Evolutionary conservation across 1,284 basidiomycete species (phyloP).

Genomic region (Ceratobasidium sp.): DNA sequence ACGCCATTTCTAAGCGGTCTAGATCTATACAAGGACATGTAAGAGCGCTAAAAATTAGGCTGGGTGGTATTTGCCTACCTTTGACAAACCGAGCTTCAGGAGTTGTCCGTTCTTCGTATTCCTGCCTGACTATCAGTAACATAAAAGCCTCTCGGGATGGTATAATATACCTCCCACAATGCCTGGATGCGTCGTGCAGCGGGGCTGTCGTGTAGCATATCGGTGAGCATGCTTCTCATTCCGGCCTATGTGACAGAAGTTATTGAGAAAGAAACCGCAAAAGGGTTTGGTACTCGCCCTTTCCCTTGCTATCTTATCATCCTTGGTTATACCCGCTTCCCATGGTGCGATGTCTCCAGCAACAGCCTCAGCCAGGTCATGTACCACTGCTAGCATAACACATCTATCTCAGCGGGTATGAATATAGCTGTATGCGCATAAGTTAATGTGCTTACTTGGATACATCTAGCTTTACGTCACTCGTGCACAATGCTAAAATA

Average conservation of each 20-base stretch:
- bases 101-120: slow-evolving; percentile 89
- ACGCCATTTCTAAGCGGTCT: slow-evolving; percentile 93
- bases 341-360: slow-evolving; percentile 95
- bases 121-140: slow-evolving; percentile 62
- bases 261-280: neutral
- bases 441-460: slow-evolving; percentile 68
- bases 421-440: neutral
- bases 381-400: slow-evolving; percentile 90
- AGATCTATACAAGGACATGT: slow-evolving; percentile 69
- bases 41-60: slow-evolving; percentile 4
- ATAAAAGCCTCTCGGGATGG: slow-evolving; percentile 50
- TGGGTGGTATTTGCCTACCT: slow-evolving; percentile 63
- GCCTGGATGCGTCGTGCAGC: slow-evolving; percentile 82
- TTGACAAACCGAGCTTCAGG: slow-evolving; percentile 93
- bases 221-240: slow-evolving; percentile 90
- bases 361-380: slow-evolving; percentile 97
- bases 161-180: slow-evolving; percentile 76
- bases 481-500: slow-evolving; percentile 86
- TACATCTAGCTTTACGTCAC: slow-evolving; percentile 79
- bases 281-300: slow-evolving; percentile 61
- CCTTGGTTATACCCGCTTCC: slow-evolving; percentile 82
- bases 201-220: slow-evolving; percentile 87
- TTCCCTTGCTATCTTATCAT: slow-evolving; percentile 85
- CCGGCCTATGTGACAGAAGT: slow-evolving; percentile 70
- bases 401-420: slow-evolving; percentile 66